A percentile compares a stretch with the other conserved stretches of the same genome.
Evolutionary conservation across 2,329 filamentous ascomycete species (phyloP).

Genomic region (Aspergillus pseudoviridinutans): DNA sequence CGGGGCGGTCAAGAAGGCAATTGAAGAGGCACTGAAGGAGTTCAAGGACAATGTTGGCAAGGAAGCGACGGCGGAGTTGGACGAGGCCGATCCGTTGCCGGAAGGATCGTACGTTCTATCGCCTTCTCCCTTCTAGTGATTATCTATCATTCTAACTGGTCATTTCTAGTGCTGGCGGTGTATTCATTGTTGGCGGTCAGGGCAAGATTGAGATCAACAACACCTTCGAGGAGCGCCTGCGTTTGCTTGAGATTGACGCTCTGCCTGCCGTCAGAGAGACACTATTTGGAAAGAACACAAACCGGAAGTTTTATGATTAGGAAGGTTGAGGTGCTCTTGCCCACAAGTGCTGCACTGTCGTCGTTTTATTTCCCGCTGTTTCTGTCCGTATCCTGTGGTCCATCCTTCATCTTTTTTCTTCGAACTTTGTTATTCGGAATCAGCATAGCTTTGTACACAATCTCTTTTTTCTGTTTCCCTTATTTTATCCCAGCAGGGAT

Average conservation of each 20-base stretch:
- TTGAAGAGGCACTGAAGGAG: slow-evolving; percentile 70
- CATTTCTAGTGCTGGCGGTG: slow-evolving; percentile 68
- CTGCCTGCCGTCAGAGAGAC: slow-evolving; percentile 80
- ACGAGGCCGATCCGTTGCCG: slow-evolving; percentile 74
- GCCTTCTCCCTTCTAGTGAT: slow-evolving; percentile 5
- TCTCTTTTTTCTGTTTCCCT: slow-evolving; percentile 1
- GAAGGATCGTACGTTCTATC: slow-evolving; percentile 70
- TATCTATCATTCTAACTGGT: slow-evolving; percentile 7
- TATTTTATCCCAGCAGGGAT: not conserved
- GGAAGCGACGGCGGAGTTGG: slow-evolving; percentile 66
- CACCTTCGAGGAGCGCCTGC: slow-evolving; percentile 88
- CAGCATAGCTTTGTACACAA: slow-evolving; percentile 16
- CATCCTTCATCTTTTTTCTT: slow-evolving; percentile 7
- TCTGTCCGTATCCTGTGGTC: slow-evolving; percentile 8
- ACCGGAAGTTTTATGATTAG: slow-evolving; percentile 93
- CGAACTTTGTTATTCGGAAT: slow-evolving; percentile 9
- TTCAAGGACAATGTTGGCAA: slow-evolving; percentile 75
- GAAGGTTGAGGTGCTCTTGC: slow-evolving; percentile 19
- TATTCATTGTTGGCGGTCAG: slow-evolving; percentile 71
- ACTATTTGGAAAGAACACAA: slow-evolving; percentile 89
- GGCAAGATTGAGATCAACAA: slow-evolving; percentile 99
- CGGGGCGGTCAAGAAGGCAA: slow-evolving; percentile 70
- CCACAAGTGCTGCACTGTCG: slow-evolving; percentile 5
- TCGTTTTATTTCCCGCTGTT: slow-evolving; percentile 10
- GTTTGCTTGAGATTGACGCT: slow-evolving; percentile 76